phyloP scores from a whole-genome alignment of 257 asterid genomes.

The Knoxia roxburghii region DNA sequence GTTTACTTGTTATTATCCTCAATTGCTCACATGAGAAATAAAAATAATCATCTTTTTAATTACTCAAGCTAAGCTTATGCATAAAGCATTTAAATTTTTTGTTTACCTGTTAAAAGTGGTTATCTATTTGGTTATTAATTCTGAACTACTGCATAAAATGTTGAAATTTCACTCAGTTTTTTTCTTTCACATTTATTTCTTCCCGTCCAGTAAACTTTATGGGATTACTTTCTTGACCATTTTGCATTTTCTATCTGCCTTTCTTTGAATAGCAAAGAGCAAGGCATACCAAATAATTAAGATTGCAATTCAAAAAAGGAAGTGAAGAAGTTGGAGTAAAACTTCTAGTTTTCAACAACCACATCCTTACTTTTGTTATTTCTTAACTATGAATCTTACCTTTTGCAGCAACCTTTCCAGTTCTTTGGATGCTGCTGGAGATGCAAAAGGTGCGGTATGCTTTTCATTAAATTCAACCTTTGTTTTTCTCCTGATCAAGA shows the following conservation, averaged over 20 bases:
- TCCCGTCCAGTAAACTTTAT: background rate
- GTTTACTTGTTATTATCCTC: background rate
- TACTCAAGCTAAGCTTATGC: no score
- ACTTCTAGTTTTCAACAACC: background rate
- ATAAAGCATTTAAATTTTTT: no score
- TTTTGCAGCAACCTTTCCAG: conserved; percentile 52
- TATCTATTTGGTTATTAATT: no score
- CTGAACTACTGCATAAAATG: no score
- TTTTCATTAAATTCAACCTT: background rate
- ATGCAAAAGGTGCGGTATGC: conserved; percentile 38
- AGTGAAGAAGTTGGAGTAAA: background rate
- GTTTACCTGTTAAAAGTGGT: no score
- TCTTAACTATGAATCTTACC: conserved; percentile 17
- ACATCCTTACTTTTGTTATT: background rate
- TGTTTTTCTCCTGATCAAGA: background rate
- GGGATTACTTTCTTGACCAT: background rate
- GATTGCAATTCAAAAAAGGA: background rate
- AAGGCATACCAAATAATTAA: background rate
- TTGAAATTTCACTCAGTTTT: no score
- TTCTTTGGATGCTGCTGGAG: conserved; percentile 25
- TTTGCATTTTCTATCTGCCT: background rate
- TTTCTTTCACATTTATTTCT: no score
- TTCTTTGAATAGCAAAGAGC: background rate
- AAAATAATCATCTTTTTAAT: no score
- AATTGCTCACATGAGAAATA: no score